A percentile compares a stretch with the other conserved stretches of the same genome.
phyloP scores from a whole-genome alignment of 805 yeast species.

The Candida taoyuanica region DNA sequence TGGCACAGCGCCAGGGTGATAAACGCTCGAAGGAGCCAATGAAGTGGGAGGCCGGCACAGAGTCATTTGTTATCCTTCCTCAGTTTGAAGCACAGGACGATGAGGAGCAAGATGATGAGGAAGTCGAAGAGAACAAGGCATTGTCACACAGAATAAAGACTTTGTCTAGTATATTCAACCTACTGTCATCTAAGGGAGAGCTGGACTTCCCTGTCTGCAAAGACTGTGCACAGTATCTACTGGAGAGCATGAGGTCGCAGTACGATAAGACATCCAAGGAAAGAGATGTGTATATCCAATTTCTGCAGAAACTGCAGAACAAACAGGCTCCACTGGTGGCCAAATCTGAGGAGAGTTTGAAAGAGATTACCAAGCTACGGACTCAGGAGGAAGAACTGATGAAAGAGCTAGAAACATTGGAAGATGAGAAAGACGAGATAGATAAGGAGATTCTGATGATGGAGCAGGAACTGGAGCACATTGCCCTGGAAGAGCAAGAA shows the following conservation, averaged over 20 bases:
- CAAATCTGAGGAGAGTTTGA: slow-evolving; percentile 23
- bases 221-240: slow-evolving; percentile 71
- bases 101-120: slow-evolving; percentile 26
- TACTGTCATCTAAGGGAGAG: slow-evolving; percentile 66
- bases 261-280: slow-evolving; percentile 73
- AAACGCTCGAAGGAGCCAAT: slow-evolving; percentile 9
- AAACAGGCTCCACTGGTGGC: slow-evolving; percentile 41
- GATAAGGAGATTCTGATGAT: slow-evolving; percentile 30
- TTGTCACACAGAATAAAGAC: slow-evolving; percentile 48
- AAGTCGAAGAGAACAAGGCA: slow-evolving; percentile 29
- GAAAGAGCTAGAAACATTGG: slow-evolving; percentile 42
- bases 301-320: slow-evolving; percentile 62
- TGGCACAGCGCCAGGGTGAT: slow-evolving; percentile 3
- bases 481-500: slow-evolving; percentile 45
- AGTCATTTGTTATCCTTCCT: slow-evolving; percentile 27
- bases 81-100: slow-evolving; percentile 24
- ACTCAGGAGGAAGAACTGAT: slow-evolving; percentile 42
- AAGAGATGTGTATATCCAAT: slow-evolving; percentile 70
- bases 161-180: slow-evolving; percentile 62
- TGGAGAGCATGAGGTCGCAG: slow-evolving; percentile 59
- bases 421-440: slow-evolving; percentile 31
- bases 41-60: slow-evolving; percentile 15
- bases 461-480: slow-evolving; percentile 41
- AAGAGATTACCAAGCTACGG: slow-evolving; percentile 21
- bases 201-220: slow-evolving; percentile 84